Percentiles rank a stretch among this genome's conserved stretches.
These are phyloP conservation scores for Saccharomyces mikatae DNA, from an alignment of 805 yeast genomes.

Conservation along the genomic window DNA sequence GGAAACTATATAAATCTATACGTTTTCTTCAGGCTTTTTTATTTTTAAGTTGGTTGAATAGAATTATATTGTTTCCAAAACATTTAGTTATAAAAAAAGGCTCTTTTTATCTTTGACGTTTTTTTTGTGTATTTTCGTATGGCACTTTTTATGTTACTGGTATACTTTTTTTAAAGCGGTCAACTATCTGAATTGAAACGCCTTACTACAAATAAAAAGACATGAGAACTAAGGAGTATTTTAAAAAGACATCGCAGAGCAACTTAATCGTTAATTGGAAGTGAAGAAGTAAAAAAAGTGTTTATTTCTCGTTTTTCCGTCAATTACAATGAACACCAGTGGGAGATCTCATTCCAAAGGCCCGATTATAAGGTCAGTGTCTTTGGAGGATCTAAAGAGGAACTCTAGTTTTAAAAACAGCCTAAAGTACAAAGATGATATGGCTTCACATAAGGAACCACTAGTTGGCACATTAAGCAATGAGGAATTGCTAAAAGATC, in stretches of 20 bases:
- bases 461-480: conserved; percentile 5
- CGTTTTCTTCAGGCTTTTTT: background rate
- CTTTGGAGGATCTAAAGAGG: conserved; percentile 10
- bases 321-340: background rate
- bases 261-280: background rate
- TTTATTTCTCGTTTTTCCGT: background rate
- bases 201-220: background rate
- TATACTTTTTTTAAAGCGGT: background rate
- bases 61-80: background rate
- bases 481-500: conserved; percentile 17
- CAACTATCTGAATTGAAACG: background rate
- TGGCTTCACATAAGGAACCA: conserved; percentile 5
- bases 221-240: background rate
- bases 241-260: background rate
- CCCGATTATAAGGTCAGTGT: conserved; percentile 8
- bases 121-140: background rate
- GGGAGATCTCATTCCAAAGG: background rate
- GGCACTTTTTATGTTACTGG: background rate
- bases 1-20: conserved; percentile 1
- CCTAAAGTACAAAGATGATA: conserved; percentile 12
- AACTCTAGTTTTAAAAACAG: conserved; percentile 5
- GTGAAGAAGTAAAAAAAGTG: background rate
- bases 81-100: background rate
- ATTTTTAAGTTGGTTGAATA: background rate
- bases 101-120: background rate